Evolutionary conservation across 2,329 filamentous ascomycete genomes (phyloP), one percentile per base, ranked within the genome.

Genomic region (Exophiala oligosperma): DNA sequence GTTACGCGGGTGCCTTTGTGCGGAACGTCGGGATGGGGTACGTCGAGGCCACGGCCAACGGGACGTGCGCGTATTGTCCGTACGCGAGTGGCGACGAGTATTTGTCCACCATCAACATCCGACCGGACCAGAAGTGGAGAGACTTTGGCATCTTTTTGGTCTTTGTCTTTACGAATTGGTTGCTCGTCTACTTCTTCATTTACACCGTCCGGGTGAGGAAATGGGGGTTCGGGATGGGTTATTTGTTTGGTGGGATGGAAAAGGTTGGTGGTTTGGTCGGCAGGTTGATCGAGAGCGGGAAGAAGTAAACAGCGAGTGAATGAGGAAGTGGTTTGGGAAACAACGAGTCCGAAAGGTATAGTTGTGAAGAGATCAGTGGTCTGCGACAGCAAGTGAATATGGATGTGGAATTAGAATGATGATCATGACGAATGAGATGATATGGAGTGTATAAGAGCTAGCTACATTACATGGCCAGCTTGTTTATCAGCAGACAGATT

Each of bases 151-250:
- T 91, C 60, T 90, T 91, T 75, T 65, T 90, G 7, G 84, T 83
- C 1, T 92, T 91, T 70, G 84, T 83, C 52, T 74, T 88, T 12
- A 86, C 83, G 51, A 91, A 91, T 68, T 91, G 85, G 85, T 74
- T 80, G 41, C 72, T 91, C 54, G 87, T 91, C 1, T 90, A 89
- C 70, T 90, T 91, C 73, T 91, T 92, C 69, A 85, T 91, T 56
- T 92, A 88, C 73, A 87, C 84, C 2, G 86, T 90, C 5, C 79
- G 89, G 17, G 83, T 91, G 54, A 81, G 80, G 63, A 82, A 86
- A 6, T 91, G 87, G 87, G 82, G 74, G 23, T 91, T 91, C 71
- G 89, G 88, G 0, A 78, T 91, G 57, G 83, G 83, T 0, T 74
- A 73, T 44, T 26, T 89, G 2, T 86, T 86, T 69, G 75, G 77